Evolutionary conservation across 208 protist species (phyloP).

Genomic region (Crithidia sp.): DNA sequence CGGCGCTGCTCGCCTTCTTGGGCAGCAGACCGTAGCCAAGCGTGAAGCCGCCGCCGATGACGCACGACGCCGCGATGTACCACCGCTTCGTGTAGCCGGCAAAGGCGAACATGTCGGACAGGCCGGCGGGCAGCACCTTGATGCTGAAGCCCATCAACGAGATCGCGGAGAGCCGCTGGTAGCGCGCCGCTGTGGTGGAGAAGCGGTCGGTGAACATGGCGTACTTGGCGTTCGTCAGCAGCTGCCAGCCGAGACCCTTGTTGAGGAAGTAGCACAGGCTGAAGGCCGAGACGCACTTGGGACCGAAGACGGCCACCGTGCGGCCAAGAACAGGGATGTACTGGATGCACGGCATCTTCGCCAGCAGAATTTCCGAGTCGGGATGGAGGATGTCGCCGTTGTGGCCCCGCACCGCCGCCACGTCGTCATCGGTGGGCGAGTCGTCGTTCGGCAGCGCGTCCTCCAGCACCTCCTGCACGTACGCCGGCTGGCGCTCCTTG

Average conservation of each 20-base stretch:
- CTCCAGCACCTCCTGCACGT: slow-evolving; percentile 16
- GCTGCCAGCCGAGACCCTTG: slow-evolving; percentile 58
- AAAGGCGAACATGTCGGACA: slow-evolving; percentile 58
- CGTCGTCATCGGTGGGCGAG: slow-evolving; percentile 6
- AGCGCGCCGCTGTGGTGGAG: slow-evolving; percentile 33
- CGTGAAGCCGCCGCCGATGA: slow-evolving; percentile 42
- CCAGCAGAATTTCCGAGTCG: slow-evolving; percentile 21
- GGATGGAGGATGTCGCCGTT: slow-evolving; percentile 7
- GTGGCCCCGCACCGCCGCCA: neutral
- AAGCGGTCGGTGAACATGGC: slow-evolving; percentile 58
- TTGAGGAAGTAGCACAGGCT: slow-evolving; percentile 49
- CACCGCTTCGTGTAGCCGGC: slow-evolving; percentile 73
- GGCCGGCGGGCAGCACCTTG: slow-evolving; percentile 54
- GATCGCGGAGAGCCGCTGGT: slow-evolving; percentile 52
- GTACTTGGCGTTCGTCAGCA: slow-evolving; percentile 37
- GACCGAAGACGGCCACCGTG: slow-evolving; percentile 44
- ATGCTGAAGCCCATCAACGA: slow-evolving; percentile 53
- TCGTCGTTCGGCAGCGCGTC: neutral
- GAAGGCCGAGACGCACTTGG: slow-evolving; percentile 33
- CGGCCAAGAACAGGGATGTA: slow-evolving; percentile 44
- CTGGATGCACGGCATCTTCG: slow-evolving; percentile 35
- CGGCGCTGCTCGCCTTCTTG: slow-evolving; percentile 30
- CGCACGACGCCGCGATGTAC: slow-evolving; percentile 50
- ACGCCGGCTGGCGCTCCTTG: slow-evolving; percentile 2
- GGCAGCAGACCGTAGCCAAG: slow-evolving; percentile 53